Evolutionary conservation across 2,329 filamentous ascomycete species (phyloP).

Genomic region (Thyridium curvatum): DNA sequence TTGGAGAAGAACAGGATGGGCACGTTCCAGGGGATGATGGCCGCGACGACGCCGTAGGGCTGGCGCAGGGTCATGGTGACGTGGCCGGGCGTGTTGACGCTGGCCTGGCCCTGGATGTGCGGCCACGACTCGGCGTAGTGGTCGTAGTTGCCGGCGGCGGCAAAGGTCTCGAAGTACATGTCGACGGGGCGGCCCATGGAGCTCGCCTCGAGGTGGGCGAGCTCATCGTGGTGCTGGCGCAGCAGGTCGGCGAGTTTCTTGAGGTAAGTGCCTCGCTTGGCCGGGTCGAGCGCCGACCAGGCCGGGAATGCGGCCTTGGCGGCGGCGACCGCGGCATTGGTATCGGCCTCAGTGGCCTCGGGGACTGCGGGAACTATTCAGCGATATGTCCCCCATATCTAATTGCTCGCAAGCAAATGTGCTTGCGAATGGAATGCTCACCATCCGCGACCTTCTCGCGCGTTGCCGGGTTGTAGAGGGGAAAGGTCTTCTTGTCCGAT

Average conservation of each 20-base stretch:
- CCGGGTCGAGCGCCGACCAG: constrained; percentile 34
- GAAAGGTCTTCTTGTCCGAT: constrained; percentile 36
- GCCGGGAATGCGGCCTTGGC: constrained; percentile 36
- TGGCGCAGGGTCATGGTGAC: constrained; percentile 39
- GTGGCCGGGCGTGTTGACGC: constrained; percentile 39
- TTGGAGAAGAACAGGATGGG: constrained; percentile 59
- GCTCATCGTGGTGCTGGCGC: constrained; percentile 28
- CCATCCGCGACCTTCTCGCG: constrained; percentile 28
- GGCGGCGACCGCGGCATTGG: constrained; percentile 33
- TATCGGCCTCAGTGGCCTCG: constrained; percentile 35
- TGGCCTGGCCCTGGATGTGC: constrained; percentile 35
- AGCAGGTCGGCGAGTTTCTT: constrained; percentile 39
- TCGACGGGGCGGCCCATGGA: constrained; percentile 37
- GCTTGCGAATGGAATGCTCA: constrained; percentile 2
- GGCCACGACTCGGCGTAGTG: constrained; percentile 36
- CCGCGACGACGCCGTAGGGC: constrained; percentile 44
- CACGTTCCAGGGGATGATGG: constrained; percentile 62
- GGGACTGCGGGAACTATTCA: constrained; percentile 20
- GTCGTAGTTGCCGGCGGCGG: constrained; percentile 27
- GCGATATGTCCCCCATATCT: not conserved
- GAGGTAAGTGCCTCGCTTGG: constrained; percentile 31
- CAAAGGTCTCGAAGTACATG: constrained; percentile 27
- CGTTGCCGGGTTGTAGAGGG: constrained; percentile 34
- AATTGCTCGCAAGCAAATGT: not conserved
- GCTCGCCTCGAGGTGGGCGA: constrained; percentile 36